phyloP scores from a whole-genome alignment of 495 filamentous ascomycete genomes.

The Trichoderma gamsii region DNA sequence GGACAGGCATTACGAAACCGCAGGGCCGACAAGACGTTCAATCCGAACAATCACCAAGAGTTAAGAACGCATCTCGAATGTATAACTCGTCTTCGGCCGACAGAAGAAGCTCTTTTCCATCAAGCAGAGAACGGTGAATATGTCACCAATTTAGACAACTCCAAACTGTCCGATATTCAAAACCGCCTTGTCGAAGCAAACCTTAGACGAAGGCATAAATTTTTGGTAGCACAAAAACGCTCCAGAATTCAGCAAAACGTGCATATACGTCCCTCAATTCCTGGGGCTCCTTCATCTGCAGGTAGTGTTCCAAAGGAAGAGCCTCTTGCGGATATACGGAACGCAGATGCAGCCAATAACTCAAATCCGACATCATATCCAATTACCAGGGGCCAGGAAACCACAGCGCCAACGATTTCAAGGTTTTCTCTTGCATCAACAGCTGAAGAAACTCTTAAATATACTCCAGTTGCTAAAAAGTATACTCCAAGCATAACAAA shows the following conservation, averaged over 20 bases:
- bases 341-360: not conserved
- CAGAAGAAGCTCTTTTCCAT: not conserved
- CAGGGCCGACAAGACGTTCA: not conserved
- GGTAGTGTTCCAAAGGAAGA: no score
- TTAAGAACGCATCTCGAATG: not conserved
- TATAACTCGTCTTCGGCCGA: not conserved
- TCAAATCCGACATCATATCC: not conserved
- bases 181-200: not conserved
- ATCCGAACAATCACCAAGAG: not conserved
- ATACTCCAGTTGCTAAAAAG: not conserved
- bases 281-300: no score
- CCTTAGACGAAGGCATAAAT: not conserved
- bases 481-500: not conserved
- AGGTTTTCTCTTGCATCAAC: not conserved
- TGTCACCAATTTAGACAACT: not conserved
- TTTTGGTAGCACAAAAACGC: not conserved
- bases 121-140: not conserved
- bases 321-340: no score
- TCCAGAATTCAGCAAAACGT: not conserved
- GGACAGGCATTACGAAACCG: not conserved
- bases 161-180: not conserved
- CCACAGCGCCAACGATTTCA: not conserved
- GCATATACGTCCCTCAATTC: not conserved
- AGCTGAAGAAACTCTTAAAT: not conserved
- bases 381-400: not conserved